Evolutionary conservation across 352 stramenopile genomes (phyloP).

Genomic region (Globisporangium irregulare): DNA sequence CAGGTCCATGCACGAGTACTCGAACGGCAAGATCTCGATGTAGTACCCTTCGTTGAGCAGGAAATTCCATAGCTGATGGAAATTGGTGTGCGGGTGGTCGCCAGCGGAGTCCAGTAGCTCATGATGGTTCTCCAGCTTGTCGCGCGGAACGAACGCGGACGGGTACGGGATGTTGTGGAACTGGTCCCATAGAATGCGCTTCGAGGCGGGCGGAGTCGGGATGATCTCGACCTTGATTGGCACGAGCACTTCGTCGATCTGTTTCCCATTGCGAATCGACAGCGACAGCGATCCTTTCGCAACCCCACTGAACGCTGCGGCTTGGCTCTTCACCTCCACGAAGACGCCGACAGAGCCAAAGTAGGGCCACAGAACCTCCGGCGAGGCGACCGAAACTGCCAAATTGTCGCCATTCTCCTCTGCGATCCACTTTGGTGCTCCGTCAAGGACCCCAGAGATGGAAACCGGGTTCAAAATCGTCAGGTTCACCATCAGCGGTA

Average conservation of each 20-base stretch:
- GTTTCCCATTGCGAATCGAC: slow-evolving; percentile 39
- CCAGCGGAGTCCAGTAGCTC: slow-evolving; percentile 74
- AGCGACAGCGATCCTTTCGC: slow-evolving; percentile 39
- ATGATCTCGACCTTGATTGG: slow-evolving; percentile 47
- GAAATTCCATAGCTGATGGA: slow-evolving; percentile 78
- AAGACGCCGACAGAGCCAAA: slow-evolving; percentile 70
- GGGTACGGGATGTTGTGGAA: slow-evolving; percentile 89
- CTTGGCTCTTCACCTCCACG: slow-evolving; percentile 52
- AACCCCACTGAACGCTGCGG: slow-evolving; percentile 36
- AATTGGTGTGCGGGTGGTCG: slow-evolving; percentile 87
- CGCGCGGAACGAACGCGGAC: slow-evolving; percentile 71
- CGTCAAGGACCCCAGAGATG: slow-evolving; percentile 44
- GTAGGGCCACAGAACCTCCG: slow-evolving; percentile 63
- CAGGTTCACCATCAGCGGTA: slow-evolving; percentile 82
- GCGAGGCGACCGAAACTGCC: slow-evolving; percentile 41
- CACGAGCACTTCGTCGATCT: slow-evolving; percentile 42
- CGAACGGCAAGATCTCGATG: slow-evolving; percentile 77
- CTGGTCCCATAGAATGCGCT: slow-evolving; percentile 83
- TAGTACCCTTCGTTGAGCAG: slow-evolving; percentile 63
- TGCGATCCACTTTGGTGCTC: slow-evolving; percentile 47
- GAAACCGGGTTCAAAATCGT: slow-evolving; percentile 71
- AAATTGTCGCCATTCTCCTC: slow-evolving; percentile 49
- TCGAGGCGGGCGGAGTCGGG: slow-evolving; percentile 38
- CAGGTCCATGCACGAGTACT: slow-evolving; percentile 74
- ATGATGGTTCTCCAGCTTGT: slow-evolving; percentile 65